These are phyloP conservation scores for Kodamaea kaohsiungensis DNA, from an alignment of 805 yeast genomes.

Conservation along the genomic window DNA sequence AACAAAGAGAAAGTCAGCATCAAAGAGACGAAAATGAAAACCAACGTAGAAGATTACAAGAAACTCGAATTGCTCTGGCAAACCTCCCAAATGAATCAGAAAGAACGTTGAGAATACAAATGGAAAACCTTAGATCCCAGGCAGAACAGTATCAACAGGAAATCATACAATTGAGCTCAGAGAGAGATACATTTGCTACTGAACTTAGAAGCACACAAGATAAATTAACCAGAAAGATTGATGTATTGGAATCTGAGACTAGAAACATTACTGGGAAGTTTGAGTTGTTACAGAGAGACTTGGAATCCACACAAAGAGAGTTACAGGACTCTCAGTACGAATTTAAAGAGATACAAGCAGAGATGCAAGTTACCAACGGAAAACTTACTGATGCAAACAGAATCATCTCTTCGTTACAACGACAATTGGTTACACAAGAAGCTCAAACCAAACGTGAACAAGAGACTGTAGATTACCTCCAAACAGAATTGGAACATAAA, in stretches of 20 bases:
- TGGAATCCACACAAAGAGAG: background rate
- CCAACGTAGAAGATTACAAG: background rate
- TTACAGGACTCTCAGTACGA: conserved; percentile 1
- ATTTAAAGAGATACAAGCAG: background rate
- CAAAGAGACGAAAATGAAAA: background rate
- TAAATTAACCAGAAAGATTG: background rate
- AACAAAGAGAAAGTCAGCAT: background rate
- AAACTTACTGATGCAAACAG: background rate
- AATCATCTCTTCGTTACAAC: background rate
- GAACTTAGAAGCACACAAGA: background rate
- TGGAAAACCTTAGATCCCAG: background rate
- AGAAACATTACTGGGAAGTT: background rate
- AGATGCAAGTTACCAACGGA: background rate
- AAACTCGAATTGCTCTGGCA: background rate
- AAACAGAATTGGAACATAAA: conserved; percentile 11
- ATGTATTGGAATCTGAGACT: background rate
- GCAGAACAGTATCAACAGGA: background rate
- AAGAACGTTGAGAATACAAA: background rate
- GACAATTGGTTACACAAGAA: background rate
- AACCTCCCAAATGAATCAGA: background rate
- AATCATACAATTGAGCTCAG: background rate
- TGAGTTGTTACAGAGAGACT: background rate
- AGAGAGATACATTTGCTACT: background rate
- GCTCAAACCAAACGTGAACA: conserved; percentile 1
- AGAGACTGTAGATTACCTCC: conserved; percentile 9